Percentiles rank a stretch among this genome's conserved stretches.
Conservation (phyloP, 768 basidiomycete species). For the Russula olivacea region DNA sequence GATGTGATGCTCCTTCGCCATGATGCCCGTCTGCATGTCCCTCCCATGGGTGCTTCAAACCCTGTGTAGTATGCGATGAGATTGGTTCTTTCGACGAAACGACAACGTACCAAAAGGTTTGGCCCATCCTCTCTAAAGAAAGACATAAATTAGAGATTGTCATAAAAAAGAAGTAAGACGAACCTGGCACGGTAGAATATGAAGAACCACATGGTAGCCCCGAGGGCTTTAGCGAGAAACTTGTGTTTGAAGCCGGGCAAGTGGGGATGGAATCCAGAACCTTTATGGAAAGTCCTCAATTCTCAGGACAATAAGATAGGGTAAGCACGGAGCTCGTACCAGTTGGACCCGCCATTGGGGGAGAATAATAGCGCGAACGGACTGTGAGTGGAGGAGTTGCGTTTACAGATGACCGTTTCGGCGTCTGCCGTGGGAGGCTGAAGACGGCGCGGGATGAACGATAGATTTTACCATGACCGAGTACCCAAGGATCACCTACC, state of each 20-base stretch:
- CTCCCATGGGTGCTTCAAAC: conserved; percentile 55
- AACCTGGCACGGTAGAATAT: conserved; percentile 94
- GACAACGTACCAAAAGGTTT: conserved; percentile 33
- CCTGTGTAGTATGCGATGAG: conserved; percentile 26
- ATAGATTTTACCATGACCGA: not conserved
- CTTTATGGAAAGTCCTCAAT: conserved; percentile 31
- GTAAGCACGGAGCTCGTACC: conserved; percentile 3
- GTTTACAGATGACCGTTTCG: not conserved
- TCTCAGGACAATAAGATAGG: not conserved
- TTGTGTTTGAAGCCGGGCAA: conserved; percentile 71
- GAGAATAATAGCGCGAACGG: not conserved
- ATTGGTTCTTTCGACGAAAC: not conserved
- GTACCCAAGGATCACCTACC: conserved; percentile 20
- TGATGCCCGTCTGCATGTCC: conserved; percentile 45
- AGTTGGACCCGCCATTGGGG: conserved; percentile 20
- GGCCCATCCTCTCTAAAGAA: conserved; percentile 34
- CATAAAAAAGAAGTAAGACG: conserved; percentile 31
- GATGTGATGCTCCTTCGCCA: conserved; percentile 37
- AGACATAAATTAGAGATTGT: not conserved
- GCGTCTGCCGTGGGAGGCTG: conserved; percentile 6
- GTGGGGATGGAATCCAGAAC: conserved; percentile 84
- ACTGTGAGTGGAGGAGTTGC: not conserved
- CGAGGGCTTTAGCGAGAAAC: conserved; percentile 77
- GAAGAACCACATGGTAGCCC: conserved; percentile 98
- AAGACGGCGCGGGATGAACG: not conserved